Conservation (phyloP, 2,329 filamentous ascomycete genomes). For the Diplodia seriata region DNA sequence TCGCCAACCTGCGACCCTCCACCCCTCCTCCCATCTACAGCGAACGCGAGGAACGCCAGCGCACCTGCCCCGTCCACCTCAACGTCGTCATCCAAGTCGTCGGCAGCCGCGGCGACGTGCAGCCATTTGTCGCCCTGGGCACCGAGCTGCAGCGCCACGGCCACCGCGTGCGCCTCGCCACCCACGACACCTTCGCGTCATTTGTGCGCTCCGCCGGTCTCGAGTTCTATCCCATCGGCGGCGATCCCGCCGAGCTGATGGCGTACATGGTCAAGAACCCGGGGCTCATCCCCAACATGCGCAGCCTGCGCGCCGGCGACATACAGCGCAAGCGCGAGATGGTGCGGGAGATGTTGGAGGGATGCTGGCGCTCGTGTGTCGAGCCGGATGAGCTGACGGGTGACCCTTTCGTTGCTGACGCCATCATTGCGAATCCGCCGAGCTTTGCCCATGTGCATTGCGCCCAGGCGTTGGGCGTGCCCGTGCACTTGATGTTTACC, state of each 20-base stretch:
- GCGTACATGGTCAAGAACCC: constrained; percentile 83
- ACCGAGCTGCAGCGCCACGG: constrained; percentile 58
- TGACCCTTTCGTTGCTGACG: constrained; percentile 34
- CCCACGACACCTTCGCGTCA: constrained; percentile 60
- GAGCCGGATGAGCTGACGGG: constrained; percentile 21
- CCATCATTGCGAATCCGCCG: constrained; percentile 37
- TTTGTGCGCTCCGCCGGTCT: constrained; percentile 62
- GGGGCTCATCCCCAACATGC: constrained; percentile 58
- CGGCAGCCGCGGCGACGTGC: constrained; percentile 61
- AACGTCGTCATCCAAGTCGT: constrained; percentile 65
- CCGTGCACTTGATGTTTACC: constrained; percentile 40
- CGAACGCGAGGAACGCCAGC: not conserved
- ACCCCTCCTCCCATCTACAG: not conserved
- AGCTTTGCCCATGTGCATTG: constrained; percentile 37
- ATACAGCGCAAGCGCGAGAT: constrained; percentile 37
- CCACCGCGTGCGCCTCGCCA: constrained; percentile 65
- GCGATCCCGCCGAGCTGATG: constrained; percentile 60
- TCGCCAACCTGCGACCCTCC: not conserved
- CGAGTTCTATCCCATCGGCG: constrained; percentile 65
- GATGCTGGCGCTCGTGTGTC: constrained; percentile 43
- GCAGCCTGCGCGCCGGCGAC: constrained; percentile 42
- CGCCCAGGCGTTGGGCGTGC: constrained; percentile 35
- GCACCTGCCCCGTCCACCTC: constrained; percentile 38
- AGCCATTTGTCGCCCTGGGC: constrained; percentile 66
- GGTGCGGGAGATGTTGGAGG: constrained; percentile 43